These are phyloP conservation scores for Diaporthe amygdali DNA, from an alignment of 2,329 filamentous ascomycete genomes.

Conservation along the genomic window DNA sequence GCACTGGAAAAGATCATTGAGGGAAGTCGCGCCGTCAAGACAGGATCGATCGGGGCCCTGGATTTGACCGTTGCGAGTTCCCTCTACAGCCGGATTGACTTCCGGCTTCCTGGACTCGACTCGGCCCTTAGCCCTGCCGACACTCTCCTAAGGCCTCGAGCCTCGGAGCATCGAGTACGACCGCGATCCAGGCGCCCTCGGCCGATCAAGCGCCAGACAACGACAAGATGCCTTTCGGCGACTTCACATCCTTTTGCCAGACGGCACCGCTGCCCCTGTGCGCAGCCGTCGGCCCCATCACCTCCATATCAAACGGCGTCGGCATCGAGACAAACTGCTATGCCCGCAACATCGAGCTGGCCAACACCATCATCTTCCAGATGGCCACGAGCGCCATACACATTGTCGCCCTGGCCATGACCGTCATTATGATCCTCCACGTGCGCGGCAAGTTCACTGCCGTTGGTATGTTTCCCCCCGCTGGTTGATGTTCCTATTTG, in stretches of 20 bases:
- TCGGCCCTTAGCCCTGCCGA: constrained; percentile 1
- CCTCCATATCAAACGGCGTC: constrained; percentile 67
- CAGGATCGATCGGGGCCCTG: background rate
- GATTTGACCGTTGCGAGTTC: background rate
- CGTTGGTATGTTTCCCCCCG: constrained; percentile 69
- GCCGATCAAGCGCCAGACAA: constrained; percentile 26
- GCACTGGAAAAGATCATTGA: background rate
- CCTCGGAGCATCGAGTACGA: background rate
- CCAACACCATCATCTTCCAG: constrained; percentile 98
- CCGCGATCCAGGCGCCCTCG: background rate
- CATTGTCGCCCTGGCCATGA: constrained; percentile 90
- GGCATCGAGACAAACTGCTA: constrained; percentile 92
- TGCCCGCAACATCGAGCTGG: constrained; percentile 91
- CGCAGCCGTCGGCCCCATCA: constrained; percentile 79
- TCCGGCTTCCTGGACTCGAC: background rate
- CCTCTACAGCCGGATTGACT: background rate
- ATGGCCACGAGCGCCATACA: constrained; percentile 90
- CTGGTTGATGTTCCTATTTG: background rate
- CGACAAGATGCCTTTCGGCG: constrained; percentile 82
- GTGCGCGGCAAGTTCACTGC: constrained; percentile 98
- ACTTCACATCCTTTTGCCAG: constrained; percentile 86
- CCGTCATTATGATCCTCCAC: constrained; percentile 95
- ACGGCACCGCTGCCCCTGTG: constrained; percentile 88
- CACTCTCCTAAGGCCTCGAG: background rate
- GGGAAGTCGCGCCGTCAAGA: background rate